phyloP scores from a whole-genome alignment of 257 asterid genomes.

The Leptodermis oblonga region DNA sequence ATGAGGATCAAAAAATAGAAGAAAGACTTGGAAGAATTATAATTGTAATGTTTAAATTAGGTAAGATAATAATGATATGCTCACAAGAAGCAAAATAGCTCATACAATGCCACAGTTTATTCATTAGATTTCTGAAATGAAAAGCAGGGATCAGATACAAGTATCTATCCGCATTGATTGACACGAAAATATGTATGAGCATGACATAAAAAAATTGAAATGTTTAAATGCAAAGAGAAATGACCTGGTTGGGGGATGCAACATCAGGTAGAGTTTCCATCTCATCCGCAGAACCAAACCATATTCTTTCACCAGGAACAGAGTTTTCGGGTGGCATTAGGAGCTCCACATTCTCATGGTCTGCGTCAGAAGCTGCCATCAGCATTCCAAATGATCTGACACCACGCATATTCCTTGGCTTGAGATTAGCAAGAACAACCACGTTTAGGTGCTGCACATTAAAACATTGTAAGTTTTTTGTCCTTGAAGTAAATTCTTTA shows the following conservation, averaged over 20 bases:
- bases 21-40: no score
- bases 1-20: no score
- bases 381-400: slow-evolving; percentile 87
- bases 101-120: no score
- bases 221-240: slow-evolving; percentile 3
- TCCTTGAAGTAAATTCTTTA: no score
- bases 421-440: slow-evolving; percentile 83
- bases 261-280: slow-evolving; percentile 61
- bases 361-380: slow-evolving; percentile 93
- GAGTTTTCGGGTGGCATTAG: slow-evolving; percentile 79
- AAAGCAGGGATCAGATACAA: no score
- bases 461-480: background rate
- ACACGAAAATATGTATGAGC: background rate
- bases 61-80: no score
- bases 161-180: no score
- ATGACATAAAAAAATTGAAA: background rate
- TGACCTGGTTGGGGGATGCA: slow-evolving; percentile 94
- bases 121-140: no score
- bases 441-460: slow-evolving; percentile 64
- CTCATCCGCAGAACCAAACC: slow-evolving; percentile 84
- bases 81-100: no score
- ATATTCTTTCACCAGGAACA: slow-evolving; percentile 82
- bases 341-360: slow-evolving; percentile 89
- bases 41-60: no score
- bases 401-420: slow-evolving; percentile 98